Percentiles rank a stretch among this genome's conserved stretches.
Evolutionary conservation across 2,329 filamentous ascomycete species (phyloP).

Genomic region (Sarocladium oryzae): DNA sequence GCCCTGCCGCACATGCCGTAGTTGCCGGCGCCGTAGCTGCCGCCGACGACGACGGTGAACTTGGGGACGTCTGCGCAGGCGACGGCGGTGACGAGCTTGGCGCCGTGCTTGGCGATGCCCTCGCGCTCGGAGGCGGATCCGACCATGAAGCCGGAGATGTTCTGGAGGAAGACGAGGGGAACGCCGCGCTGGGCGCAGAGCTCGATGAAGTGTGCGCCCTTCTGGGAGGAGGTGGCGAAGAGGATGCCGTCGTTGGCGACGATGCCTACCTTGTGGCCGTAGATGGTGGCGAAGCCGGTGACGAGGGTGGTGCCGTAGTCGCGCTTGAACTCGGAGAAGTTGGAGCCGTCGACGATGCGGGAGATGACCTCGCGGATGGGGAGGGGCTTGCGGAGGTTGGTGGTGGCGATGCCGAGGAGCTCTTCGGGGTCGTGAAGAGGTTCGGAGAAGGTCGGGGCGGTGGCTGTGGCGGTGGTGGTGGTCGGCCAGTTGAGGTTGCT

Average conservation of each 20-base stretch:
- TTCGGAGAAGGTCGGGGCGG: constrained; percentile 52
- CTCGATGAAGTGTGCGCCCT: constrained; percentile 96
- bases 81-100: constrained; percentile 92
- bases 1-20: constrained; percentile 98
- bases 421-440: constrained; percentile 76
- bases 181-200: constrained; percentile 86
- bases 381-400: constrained; percentile 80
- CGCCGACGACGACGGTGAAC: constrained; percentile 93
- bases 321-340: constrained; percentile 91
- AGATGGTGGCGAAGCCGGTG: constrained; percentile 84
- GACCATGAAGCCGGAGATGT: constrained; percentile 98
- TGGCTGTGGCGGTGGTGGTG: constrained; percentile 35
- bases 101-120: constrained; percentile 95
- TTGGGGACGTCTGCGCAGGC: constrained; percentile 93
- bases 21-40: constrained; percentile 88
- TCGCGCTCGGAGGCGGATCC: constrained; percentile 86
- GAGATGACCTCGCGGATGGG: constrained; percentile 87
- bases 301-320: constrained; percentile 85
- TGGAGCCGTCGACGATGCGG: constrained; percentile 82
- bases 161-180: constrained; percentile 88
- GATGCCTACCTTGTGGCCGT: constrained; percentile 86
- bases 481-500: constrained; percentile 84
- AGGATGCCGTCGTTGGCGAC: constrained; percentile 95
- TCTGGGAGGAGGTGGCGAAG: constrained; percentile 81
- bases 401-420: constrained; percentile 80